Evolutionary conservation across 306 rosid genomes (phyloP).

Genomic region (Chamaecrista fasciculata): DNA sequence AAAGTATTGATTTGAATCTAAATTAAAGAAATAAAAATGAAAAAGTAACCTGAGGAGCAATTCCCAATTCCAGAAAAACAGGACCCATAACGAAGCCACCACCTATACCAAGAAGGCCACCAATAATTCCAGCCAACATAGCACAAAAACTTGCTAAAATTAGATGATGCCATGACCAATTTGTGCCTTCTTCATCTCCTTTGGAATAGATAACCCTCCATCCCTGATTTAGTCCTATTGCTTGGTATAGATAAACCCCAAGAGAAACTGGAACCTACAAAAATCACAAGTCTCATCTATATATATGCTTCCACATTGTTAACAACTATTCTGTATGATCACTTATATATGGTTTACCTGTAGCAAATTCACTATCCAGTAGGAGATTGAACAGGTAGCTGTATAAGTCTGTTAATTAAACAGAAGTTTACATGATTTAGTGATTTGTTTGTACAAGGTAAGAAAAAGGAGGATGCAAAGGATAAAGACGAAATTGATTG

Average conservation of each 20-base stretch:
- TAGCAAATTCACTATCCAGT: slow-evolving; percentile 58
- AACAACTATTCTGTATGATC: not conserved
- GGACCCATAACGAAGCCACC: slow-evolving; percentile 91
- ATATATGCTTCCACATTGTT: not conserved
- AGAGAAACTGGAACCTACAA: slow-evolving; percentile 69
- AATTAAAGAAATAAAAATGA: not conserved
- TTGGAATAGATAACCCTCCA: slow-evolving; percentile 41
- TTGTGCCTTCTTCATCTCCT: slow-evolving; percentile 41
- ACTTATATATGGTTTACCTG: slow-evolving; percentile 47
- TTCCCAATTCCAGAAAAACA: slow-evolving; percentile 69
- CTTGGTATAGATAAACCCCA: slow-evolving; percentile 62
- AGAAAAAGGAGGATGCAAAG: not conserved
- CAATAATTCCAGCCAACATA: slow-evolving; percentile 63
- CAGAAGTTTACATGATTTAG: not conserved
- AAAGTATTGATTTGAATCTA: no score
- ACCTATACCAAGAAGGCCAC: slow-evolving; percentile 85
- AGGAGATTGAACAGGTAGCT: slow-evolving; percentile 51
- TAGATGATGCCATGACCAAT: slow-evolving; percentile 54
- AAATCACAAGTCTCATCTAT: not conserved
- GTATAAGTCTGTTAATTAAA: slow-evolving; percentile 46
- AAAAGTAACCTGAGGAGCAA: slow-evolving; percentile 65
- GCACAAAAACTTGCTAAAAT: slow-evolving; percentile 44
- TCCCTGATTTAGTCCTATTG: slow-evolving; percentile 57
- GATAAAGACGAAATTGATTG: not conserved
- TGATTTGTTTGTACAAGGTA: slow-evolving; percentile 16